These are phyloP conservation scores for Pseudoturritis turrita DNA, from an alignment of 345 rosid genomes.

Conservation along the genomic window DNA sequence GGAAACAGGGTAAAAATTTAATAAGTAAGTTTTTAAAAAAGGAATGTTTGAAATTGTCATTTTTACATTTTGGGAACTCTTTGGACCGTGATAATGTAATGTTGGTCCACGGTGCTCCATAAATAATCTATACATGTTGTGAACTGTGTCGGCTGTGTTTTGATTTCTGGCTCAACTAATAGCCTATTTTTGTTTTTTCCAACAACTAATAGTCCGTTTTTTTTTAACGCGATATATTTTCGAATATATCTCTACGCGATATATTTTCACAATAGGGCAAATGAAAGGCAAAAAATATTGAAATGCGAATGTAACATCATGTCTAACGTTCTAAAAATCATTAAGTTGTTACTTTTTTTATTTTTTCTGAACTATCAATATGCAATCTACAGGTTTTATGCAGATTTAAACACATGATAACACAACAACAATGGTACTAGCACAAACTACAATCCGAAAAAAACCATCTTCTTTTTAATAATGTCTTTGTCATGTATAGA, in stretches of 20 bases:
- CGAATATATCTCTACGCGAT: too few relatives aligned
- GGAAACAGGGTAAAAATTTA: background rate
- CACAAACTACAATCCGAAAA: too few relatives aligned
- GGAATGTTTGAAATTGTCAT: constrained; percentile 18
- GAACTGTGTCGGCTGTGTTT: constrained; percentile 18
- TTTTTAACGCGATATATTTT: too few relatives aligned
- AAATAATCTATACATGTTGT: constrained; percentile 12
- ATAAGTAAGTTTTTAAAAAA: background rate
- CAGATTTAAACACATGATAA: too few relatives aligned
- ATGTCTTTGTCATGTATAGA: too few relatives aligned
- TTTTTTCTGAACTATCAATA: too few relatives aligned
- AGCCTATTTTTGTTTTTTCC: background rate
- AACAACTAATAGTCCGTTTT: too few relatives aligned
- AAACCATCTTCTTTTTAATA: too few relatives aligned
- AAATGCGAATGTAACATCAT: background rate
- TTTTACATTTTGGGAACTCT: constrained; percentile 14
- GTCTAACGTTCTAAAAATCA: background rate
- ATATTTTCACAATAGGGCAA: background rate
- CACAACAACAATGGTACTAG: too few relatives aligned
- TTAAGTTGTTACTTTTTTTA: too few relatives aligned
- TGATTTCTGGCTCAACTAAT: background rate
- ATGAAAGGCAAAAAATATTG: background rate
- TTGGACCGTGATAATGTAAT: constrained; percentile 17
- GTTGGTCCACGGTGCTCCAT: constrained; percentile 27
- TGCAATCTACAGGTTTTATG: too few relatives aligned